These are phyloP conservation scores for Euphorbia celastroides DNA, from an alignment of 441 rosid species.

Conservation along the genomic window DNA sequence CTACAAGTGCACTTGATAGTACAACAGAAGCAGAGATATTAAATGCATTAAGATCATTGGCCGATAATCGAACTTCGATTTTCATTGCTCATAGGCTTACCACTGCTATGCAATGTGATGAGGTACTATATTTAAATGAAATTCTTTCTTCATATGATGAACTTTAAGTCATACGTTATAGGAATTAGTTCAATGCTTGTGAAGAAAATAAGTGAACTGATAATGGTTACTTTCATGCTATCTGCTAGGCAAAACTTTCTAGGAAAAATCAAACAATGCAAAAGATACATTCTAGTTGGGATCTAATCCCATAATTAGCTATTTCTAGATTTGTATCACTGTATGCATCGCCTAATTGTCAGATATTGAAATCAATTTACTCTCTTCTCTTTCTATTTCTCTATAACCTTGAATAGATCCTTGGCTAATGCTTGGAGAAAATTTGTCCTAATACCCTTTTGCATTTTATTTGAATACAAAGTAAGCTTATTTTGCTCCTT, in stretches of 20 bases:
- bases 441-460: background rate
- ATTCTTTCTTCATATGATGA: conserved; percentile 2
- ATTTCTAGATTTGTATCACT: background rate
- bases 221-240: background rate
- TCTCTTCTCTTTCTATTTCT: background rate
- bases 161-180: background rate
- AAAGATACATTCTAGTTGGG: background rate
- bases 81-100: conserved; percentile 98
- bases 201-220: background rate
- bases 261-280: background rate
- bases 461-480: background rate
- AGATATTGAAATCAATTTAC: background rate
- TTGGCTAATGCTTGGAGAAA: background rate
- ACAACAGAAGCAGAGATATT: conserved; percentile 99
- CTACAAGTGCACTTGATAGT: conserved; percentile 98
- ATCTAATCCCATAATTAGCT: background rate
- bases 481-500: too few relatives aligned
- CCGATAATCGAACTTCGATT: conserved; percentile 80
- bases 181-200: background rate
- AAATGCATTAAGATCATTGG: conserved; percentile 73
- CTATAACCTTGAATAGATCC: background rate
- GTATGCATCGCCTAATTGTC: background rate
- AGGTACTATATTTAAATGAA: conserved; percentile 38
- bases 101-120: conserved; percentile 98
- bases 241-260: background rate